Conservation (phyloP, 495 filamentous ascomycete genomes). For the Hyaloscypha variabilis region DNA sequence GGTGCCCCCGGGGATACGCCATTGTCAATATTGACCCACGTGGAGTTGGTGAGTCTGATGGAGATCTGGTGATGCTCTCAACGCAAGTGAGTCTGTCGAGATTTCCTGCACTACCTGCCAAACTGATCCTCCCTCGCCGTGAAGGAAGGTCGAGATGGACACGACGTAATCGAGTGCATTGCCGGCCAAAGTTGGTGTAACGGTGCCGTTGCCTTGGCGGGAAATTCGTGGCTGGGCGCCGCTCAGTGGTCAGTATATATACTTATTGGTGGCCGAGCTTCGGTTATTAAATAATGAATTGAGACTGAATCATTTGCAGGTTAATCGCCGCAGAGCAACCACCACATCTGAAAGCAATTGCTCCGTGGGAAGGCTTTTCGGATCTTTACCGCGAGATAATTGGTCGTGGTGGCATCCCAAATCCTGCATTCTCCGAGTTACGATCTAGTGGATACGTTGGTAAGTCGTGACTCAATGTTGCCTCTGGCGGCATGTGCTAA, state of each 20-base stretch:
- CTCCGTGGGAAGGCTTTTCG: background rate
- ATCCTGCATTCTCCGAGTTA: background rate
- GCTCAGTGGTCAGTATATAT: too few species aligned
- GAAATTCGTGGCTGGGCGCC: background rate
- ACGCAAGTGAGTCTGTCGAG: background rate
- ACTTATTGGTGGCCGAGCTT: too few species aligned
- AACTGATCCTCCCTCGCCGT: background rate
- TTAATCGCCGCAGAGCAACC: background rate
- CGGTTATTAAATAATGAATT: too few species aligned
- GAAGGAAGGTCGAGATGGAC: background rate
- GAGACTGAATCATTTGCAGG: too few species aligned
- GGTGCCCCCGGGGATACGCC: background rate
- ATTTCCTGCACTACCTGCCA: background rate
- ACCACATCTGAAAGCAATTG: background rate
- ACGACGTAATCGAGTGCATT: background rate
- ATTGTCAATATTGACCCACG: background rate
- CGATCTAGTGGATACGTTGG: too few species aligned
- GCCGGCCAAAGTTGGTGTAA: background rate
- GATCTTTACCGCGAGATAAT: background rate
- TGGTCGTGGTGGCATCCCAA: background rate
- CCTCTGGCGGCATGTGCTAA: background rate
- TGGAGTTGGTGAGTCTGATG: conserved; percentile 1
- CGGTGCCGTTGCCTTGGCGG: background rate
- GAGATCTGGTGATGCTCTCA: background rate
- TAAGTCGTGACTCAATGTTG: too few species aligned